Evolutionary conservation across 2,329 filamentous ascomycete genomes (phyloP), one percentile per base, ranked within the genome.

Genomic region (Raffaelea ambrosiae): DNA sequence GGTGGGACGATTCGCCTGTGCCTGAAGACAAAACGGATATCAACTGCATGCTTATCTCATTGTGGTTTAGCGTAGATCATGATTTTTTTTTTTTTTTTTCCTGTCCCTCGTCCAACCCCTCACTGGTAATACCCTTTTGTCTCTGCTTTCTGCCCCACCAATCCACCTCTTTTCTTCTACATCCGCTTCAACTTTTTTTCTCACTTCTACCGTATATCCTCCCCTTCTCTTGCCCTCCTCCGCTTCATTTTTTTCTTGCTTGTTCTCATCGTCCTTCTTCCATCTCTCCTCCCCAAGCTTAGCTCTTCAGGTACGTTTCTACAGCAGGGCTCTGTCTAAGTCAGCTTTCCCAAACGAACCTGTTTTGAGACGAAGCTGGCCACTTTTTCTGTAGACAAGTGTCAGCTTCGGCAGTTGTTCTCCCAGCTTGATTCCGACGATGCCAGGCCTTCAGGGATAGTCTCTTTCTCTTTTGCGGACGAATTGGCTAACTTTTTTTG

Each of bases 101-200:
- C 40, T 22, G 14, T 22, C 26, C 38, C 44, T 23, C 38, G n/a
- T 13, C 33, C 23, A 48, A 40, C 35, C 46, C 46, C 40, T 44
- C 46, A 44, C 19, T 47, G 39, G 40, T 38, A 16, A n/a, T 38
- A 38, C 35, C 35, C 18, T 38, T 38, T 38, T 38, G 35, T 38
- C 4, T 33, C 20, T 22, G n/a, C n/a, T n/a, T n/a, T 13, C 13
- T 31, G 36, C 48, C 48, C 48, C 48, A 49, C 48, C 22, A 42
- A 23, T 14, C 38, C 35, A n/a, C 16, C 35, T 14, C 16, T 38
- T 19, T 38, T 19, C 35, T 19, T 38, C 35, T 38, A 16, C 18
- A n/a, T 19, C 18, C 35, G 13, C 35, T n/a, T 38, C 35, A 7
- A 16, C 5, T n/a, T 38, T 38, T 38, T 38, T 38, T 33, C 16